These are phyloP conservation scores for Mitragyna speciosa DNA, from an alignment of 257 asterid species.

Conservation along the genomic window DNA sequence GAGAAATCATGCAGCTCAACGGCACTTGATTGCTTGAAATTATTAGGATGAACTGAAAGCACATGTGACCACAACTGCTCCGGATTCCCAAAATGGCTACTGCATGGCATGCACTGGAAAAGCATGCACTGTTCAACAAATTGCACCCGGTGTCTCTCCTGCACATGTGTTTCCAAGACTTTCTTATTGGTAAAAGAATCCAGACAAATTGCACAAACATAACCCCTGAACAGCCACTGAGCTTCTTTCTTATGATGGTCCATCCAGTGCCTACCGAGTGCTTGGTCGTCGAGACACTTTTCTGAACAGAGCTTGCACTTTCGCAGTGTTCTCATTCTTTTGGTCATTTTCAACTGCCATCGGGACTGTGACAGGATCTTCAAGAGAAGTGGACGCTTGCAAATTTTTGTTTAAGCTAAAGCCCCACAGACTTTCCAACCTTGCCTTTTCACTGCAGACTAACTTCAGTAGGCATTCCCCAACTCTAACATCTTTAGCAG, in stretches of 20 bases:
- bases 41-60: conserved; percentile 59
- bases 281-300: conserved; percentile 57
- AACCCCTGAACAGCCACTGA: conserved; percentile 96
- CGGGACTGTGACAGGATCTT: conserved; percentile 41
- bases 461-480: conserved; percentile 61
- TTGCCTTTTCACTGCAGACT: conserved; percentile 72
- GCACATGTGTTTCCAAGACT: conserved; percentile 86
- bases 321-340: conserved; percentile 42
- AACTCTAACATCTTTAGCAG: conserved; percentile 65
- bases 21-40: conserved; percentile 50
- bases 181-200: conserved; percentile 94
- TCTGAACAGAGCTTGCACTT: conserved; percentile 85
- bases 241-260: conserved; percentile 88
- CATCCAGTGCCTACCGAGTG: conserved; percentile 81
- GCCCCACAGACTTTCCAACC: conserved; percentile 74
- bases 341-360: conserved; percentile 32
- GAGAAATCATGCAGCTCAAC: conserved; percentile 32
- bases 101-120: conserved; percentile 88
- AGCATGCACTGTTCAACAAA: conserved; percentile 97
- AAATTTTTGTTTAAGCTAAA: conserved; percentile 44
- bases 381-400: conserved; percentile 40
- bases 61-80: conserved; percentile 94
- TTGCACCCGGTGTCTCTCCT: conserved; percentile 86
- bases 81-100: conserved; percentile 78
- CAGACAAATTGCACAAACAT: conserved; percentile 91